These are phyloP conservation scores for Chernovozyma aurita DNA, from an alignment of 1,139 yeast genomes.

Conservation along the genomic window DNA sequence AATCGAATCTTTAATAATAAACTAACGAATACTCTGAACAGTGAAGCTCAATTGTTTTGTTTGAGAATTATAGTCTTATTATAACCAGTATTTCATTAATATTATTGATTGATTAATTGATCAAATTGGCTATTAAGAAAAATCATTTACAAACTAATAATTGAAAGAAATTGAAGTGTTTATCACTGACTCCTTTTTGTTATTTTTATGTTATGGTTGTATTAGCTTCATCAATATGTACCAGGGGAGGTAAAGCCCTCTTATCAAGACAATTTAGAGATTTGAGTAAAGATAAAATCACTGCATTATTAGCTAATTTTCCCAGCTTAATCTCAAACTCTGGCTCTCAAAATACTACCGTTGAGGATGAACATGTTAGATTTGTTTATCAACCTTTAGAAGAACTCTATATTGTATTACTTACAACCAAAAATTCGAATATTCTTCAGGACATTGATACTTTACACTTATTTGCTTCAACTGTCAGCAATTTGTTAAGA, in stretches of 20 bases:
- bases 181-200: too few species aligned
- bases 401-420: conserved; percentile 84
- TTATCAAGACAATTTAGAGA: conserved; percentile 91
- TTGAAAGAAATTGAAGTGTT: too few species aligned
- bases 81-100: too few species aligned
- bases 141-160: too few species aligned
- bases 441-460: conserved; percentile 94
- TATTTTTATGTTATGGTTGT: conserved; percentile 42
- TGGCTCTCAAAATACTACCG: conserved; percentile 86
- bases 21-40: too few species aligned
- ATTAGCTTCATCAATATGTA: conserved; percentile 91
- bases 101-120: too few species aligned
- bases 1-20: not conserved
- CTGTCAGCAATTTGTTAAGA: conserved; percentile 72
- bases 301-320: conserved; percentile 80
- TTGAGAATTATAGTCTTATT: too few species aligned
- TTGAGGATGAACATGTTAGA: conserved; percentile 89
- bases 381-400: conserved; percentile 96
- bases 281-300: conserved; percentile 77
- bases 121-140: too few species aligned
- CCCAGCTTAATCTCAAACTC: conserved; percentile 72
- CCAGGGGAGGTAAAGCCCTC: conserved; percentile 92
- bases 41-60: too few species aligned
- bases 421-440: conserved; percentile 88
- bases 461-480: conserved; percentile 76